These are phyloP conservation scores for Triticum timopheevii DNA, from an alignment of 176 grass and related monocot genomes.

Conservation along the genomic window DNA sequence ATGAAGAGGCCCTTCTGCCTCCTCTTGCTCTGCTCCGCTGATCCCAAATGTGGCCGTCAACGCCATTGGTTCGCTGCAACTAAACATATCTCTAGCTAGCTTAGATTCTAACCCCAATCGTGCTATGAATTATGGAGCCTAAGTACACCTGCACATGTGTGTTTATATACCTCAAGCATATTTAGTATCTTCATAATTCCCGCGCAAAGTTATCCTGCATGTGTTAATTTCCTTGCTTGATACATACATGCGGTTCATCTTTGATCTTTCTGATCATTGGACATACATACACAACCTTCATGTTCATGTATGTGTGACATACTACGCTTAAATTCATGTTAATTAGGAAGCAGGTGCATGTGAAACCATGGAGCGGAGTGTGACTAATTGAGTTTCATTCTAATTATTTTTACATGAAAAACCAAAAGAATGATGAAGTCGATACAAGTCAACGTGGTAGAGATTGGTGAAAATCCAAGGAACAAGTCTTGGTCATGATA, in stretches of 20 bases:
- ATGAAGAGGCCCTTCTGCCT: slow-evolving; percentile 25
- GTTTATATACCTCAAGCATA: neutral
- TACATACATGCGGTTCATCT: neutral
- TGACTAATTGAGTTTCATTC: no score
- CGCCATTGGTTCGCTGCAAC: neutral
- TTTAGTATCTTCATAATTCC: neutral
- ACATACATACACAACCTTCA: neutral
- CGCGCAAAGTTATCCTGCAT: neutral
- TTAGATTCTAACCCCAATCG: neutral
- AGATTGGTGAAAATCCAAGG: neutral
- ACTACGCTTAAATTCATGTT: neutral
- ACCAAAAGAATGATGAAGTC: neutral
- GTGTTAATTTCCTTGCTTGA: neutral
- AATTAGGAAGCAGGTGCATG: neutral
- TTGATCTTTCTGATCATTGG: neutral
- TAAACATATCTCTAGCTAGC: neutral
- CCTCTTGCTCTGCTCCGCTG: neutral
- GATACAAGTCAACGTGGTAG: neutral
- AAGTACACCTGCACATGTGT: neutral
- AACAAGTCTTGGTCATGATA: neutral
- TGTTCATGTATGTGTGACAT: neutral
- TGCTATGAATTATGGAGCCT: neutral
- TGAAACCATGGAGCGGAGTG: slow-evolving; percentile 22
- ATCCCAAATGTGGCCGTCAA: neutral
- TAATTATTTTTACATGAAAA: neutral